Conservation (phyloP, 1,139 yeast genomes). For the Taphrina communis region DNA sequence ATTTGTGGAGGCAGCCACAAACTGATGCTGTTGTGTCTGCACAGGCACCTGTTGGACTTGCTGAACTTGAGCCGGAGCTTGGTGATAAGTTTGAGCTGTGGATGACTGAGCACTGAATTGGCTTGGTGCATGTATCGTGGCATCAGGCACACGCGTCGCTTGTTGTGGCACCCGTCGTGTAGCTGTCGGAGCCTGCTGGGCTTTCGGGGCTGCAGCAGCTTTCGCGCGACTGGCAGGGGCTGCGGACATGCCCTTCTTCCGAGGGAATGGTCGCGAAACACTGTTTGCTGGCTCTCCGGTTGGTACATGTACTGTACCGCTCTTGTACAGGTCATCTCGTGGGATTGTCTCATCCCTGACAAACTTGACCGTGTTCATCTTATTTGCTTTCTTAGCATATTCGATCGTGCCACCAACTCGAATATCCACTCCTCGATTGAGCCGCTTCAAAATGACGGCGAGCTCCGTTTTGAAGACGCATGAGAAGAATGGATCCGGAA, state of each 20-base stretch:
- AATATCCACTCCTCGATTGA: slow-evolving; percentile 65
- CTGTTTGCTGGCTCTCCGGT: slow-evolving; percentile 80
- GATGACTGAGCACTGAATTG: slow-evolving; percentile 52
- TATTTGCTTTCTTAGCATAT: slow-evolving; percentile 90
- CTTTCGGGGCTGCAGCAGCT: slow-evolving; percentile 45
- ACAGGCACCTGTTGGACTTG: slow-evolving; percentile 5
- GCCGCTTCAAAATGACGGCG: slow-evolving; percentile 71
- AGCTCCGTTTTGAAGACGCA: slow-evolving; percentile 89
- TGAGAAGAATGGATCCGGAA: slow-evolving; percentile 84
- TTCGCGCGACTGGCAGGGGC: slow-evolving; percentile 40
- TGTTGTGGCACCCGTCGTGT: slow-evolving; percentile 49
- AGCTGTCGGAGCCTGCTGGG: slow-evolving; percentile 44
- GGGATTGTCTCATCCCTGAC: slow-evolving; percentile 67
- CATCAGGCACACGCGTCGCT: slow-evolving; percentile 41
- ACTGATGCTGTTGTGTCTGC: slow-evolving; percentile 8
- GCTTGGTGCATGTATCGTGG: slow-evolving; percentile 40
- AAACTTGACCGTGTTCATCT: slow-evolving; percentile 72
- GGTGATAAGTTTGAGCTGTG: slow-evolving; percentile 2
- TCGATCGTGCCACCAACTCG: slow-evolving; percentile 76
- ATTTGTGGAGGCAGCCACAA: slow-evolving; percentile 5
- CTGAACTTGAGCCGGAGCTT: slow-evolving; percentile 5
- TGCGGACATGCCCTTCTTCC: slow-evolving; percentile 52
- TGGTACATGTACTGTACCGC: slow-evolving; percentile 82
- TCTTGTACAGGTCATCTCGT: slow-evolving; percentile 77
- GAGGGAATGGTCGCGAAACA: slow-evolving; percentile 74